These are phyloP conservation scores for Monosporascus sp. DNA, from an alignment of 2,329 filamentous ascomycete genomes.

Conservation along the genomic window DNA sequence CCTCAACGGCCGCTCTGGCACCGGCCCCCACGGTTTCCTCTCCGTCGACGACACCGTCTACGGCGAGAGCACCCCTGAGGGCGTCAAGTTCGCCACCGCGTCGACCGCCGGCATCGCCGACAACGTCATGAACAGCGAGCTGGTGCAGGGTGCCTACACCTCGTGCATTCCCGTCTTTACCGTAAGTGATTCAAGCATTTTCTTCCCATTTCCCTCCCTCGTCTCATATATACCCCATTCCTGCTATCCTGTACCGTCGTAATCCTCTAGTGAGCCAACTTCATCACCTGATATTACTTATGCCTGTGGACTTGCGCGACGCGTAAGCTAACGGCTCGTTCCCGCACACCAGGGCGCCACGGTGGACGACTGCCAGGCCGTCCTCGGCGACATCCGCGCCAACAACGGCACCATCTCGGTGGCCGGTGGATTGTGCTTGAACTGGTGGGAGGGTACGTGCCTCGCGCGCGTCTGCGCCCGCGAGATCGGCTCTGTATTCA, in stretches of 20 bases:
- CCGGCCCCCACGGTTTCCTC: conserved; percentile 5
- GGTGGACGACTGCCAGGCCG: conserved; percentile 9
- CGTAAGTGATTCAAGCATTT: background rate
- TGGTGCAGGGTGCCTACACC: background rate
- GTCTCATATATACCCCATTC: background rate
- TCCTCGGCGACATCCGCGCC: conserved; percentile 8
- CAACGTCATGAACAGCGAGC: background rate
- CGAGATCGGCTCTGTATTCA: conserved; percentile 58
- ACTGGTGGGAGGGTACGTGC: conserved; percentile 12
- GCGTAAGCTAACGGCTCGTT: background rate
- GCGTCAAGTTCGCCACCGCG: background rate
- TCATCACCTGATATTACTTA: no score
- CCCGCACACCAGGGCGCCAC: conserved; percentile 6
- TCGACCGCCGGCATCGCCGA: background rate
- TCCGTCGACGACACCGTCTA: conserved; percentile 1
- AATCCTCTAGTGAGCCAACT: no score
- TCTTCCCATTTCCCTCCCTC: background rate
- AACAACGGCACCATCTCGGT: conserved; percentile 7
- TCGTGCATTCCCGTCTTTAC: background rate
- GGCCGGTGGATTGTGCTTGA: conserved; percentile 10
- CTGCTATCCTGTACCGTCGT: no score
- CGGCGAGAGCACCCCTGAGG: background rate
- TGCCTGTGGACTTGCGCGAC: no score
- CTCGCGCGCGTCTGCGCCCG: conserved; percentile 8
- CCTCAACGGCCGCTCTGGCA: conserved; percentile 1